Percentiles rank a stretch among this genome's conserved stretches.
phyloP scores from a whole-genome alignment of 2,329 filamentous ascomycete species.

The Thelonectria olida region DNA sequence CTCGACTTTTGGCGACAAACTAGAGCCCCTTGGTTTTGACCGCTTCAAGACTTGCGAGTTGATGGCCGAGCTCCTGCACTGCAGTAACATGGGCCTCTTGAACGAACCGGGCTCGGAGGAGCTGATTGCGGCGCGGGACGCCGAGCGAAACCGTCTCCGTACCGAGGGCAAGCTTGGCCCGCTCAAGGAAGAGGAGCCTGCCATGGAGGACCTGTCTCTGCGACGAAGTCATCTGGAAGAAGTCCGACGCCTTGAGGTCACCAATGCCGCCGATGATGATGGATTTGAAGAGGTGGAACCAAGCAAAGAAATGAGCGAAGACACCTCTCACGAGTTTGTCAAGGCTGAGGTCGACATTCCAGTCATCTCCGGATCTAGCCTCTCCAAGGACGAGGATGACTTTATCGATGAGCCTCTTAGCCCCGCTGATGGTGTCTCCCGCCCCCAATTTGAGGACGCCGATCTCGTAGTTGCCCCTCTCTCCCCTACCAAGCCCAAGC shows the following conservation, averaged over 20 bases:
- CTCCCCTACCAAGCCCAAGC: slow-evolving; percentile 57
- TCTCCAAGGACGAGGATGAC: slow-evolving; percentile 71
- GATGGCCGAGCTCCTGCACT: slow-evolving; percentile 97
- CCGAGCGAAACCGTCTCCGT: slow-evolving; percentile 82
- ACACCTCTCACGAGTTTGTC: slow-evolving; percentile 74
- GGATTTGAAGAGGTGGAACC: slow-evolving; percentile 90
- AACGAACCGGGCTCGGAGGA: slow-evolving; percentile 93
- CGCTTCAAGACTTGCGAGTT: slow-evolving; percentile 98
- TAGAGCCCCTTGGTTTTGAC: slow-evolving; percentile 96
- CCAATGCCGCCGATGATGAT: slow-evolving; percentile 84
- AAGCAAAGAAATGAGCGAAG: slow-evolving; percentile 75
- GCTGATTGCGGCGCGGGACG: slow-evolving; percentile 81
- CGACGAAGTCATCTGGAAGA: slow-evolving; percentile 65
- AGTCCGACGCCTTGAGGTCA: slow-evolving; percentile 78
- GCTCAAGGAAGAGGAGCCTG: slow-evolving; percentile 50
- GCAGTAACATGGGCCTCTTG: slow-evolving; percentile 96
- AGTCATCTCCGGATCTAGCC: slow-evolving; percentile 38
- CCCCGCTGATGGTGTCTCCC: slow-evolving; percentile 71
- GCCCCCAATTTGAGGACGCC: slow-evolving; percentile 64
- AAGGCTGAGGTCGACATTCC: slow-evolving; percentile 65
- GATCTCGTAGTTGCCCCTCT: slow-evolving; percentile 66
- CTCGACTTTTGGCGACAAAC: slow-evolving; percentile 89
- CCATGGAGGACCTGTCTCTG: slow-evolving; percentile 69
- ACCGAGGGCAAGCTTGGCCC: slow-evolving; percentile 74
- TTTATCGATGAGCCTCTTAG: slow-evolving; percentile 82